Evolutionary conservation across 2,329 filamentous ascomycete species (phyloP).

Genomic region (Aspergillus bombycis): DNA sequence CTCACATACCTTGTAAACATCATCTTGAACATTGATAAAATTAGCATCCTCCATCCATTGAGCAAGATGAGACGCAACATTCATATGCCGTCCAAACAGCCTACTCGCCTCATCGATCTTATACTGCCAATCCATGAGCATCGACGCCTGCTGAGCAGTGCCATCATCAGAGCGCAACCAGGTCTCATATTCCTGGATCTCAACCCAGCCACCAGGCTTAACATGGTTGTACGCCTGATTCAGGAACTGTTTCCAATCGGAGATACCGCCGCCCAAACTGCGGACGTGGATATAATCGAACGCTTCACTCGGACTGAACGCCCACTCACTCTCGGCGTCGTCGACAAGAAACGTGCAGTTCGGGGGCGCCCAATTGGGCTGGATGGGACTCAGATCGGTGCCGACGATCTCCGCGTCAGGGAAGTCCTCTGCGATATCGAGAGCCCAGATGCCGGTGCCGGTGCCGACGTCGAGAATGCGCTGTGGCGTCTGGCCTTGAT

Average conservation of each 20-base stretch:
- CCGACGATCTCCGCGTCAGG: constrained; percentile 40
- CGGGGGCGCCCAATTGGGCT: constrained; percentile 47
- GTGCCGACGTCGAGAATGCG: constrained; percentile 40
- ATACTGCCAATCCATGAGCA: constrained; percentile 33
- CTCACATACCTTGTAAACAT: constrained; percentile 38
- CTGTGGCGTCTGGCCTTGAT: constrained; percentile 15
- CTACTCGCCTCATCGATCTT: constrained; percentile 33
- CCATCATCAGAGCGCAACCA: constrained; percentile 36
- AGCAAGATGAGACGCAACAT: constrained; percentile 34
- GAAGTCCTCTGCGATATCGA: constrained; percentile 50
- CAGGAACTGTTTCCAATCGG: constrained; percentile 36
- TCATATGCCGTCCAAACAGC: constrained; percentile 39
- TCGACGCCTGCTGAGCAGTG: constrained; percentile 28
- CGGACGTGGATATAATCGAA: constrained; percentile 48
- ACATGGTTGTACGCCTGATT: constrained; percentile 36
- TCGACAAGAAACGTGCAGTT: constrained; percentile 56
- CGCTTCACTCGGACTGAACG: constrained; percentile 37
- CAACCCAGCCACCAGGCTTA: constrained; percentile 41
- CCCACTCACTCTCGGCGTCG: constrained; percentile 46
- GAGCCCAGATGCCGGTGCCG: constrained; percentile 38
- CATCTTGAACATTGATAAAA: constrained; percentile 37
- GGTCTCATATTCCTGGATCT: constrained; percentile 39
- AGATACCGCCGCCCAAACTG: constrained; percentile 41
- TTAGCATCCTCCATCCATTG: constrained; percentile 35
- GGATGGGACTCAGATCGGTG: constrained; percentile 41